Conservation (phyloP, 495 filamentous ascomycete genomes). For the Aspergillus coremiiformis region DNA sequence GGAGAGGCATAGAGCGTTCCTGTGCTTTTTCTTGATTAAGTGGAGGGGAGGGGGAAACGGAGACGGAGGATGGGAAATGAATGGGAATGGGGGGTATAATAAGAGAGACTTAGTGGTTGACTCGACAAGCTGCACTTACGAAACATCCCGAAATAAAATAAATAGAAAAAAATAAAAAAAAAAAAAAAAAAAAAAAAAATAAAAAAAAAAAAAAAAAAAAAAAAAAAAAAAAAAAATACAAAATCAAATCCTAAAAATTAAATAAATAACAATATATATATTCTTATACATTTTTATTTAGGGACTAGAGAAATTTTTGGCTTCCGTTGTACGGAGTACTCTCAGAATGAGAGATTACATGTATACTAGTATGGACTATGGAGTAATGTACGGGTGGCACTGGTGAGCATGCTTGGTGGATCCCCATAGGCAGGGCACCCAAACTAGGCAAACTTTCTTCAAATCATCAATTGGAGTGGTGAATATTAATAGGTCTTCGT, state of each 20-base stretch:
- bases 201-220: not conserved
- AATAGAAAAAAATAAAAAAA: too few relatives aligned
- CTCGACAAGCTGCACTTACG: not conserved
- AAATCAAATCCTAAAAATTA: too few relatives aligned
- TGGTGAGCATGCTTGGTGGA: constrained; percentile 6
- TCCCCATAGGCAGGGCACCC: constrained; percentile 10
- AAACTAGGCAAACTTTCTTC: constrained; percentile 17
- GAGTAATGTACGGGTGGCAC: not conserved
- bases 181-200: not conserved
- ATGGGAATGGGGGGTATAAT: not conserved
- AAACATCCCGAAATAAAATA: not conserved
- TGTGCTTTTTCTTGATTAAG: not conserved
- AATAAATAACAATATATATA: too few relatives aligned
- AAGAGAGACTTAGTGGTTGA: not conserved
- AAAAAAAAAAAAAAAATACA: too few relatives aligned
- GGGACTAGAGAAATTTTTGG: not conserved
- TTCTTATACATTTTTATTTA: too few relatives aligned
- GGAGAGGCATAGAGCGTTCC: too few relatives aligned
- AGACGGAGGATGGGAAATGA: not conserved
- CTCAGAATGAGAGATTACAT: not conserved
- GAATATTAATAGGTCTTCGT: not conserved
- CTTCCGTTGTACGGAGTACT: not conserved
- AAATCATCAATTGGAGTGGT: not conserved
- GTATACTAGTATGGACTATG: not conserved
- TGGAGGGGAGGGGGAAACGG: not conserved